Percentiles rank a stretch among this genome's conserved stretches.
phyloP scores from a whole-genome alignment of 2,329 filamentous ascomycete genomes.

The Xylariales sp. region DNA sequence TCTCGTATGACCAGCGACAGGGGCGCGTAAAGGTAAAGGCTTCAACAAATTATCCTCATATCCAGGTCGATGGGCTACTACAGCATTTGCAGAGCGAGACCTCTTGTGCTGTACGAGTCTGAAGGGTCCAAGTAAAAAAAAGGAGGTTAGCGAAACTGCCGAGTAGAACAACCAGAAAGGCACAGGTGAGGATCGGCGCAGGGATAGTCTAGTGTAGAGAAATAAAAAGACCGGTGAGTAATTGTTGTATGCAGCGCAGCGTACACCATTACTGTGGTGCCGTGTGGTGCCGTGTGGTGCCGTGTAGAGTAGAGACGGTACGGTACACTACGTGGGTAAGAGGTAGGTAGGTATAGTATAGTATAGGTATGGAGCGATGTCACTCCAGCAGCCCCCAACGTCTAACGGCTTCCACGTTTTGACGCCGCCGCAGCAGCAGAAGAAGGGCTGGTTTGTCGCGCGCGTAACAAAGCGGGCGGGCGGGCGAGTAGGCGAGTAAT shows the following conservation, averaged over 20 bases:
- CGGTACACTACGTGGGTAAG: not conserved
- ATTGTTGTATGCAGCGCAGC: not conserved
- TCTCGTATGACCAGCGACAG: slow-evolving; percentile 15
- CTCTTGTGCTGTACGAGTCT: slow-evolving; percentile 44
- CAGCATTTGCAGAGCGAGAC: slow-evolving; percentile 44
- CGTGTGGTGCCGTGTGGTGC: not conserved
- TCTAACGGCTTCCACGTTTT: slow-evolving; percentile 18
- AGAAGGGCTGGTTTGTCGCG: slow-evolving; percentile 6
- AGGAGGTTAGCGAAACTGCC: slow-evolving; percentile 41
- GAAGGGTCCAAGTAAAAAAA: slow-evolving; percentile 31
- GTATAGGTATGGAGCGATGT: slow-evolving; percentile 13
- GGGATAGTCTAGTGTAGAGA: slow-evolving; percentile 14
- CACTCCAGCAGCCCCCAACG: slow-evolving; percentile 3
- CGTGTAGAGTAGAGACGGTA: too few relatives aligned
- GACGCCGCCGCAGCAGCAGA: not conserved
- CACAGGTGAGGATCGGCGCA: slow-evolving; percentile 43
- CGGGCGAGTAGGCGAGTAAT: not conserved
- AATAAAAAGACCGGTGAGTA: slow-evolving; percentile 29
- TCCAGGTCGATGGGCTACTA: slow-evolving; percentile 34
- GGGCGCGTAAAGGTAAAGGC: slow-evolving; percentile 30
- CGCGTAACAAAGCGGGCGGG: slow-evolving; percentile 5
- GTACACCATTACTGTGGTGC: too few relatives aligned
- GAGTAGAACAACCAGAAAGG: slow-evolving; percentile 26
- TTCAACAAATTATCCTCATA: slow-evolving; percentile 43
- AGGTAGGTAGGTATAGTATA: not conserved